Conservation (phyloP, 495 filamentous ascomycete genomes). For the Glonium stellatum region DNA sequence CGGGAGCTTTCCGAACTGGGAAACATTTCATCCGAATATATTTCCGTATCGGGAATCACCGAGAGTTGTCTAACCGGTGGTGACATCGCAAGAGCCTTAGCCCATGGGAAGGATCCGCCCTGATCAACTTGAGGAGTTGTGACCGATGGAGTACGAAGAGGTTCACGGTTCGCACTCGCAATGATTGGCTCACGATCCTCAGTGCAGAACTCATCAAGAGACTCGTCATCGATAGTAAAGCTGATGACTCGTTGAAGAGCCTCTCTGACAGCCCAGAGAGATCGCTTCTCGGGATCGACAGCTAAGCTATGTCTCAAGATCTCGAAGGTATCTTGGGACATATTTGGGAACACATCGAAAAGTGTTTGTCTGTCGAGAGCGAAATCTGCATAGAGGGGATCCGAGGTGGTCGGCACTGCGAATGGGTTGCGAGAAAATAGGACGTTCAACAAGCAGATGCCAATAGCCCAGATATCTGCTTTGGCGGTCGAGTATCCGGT, state of each 20-base stretch:
- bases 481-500: constrained; percentile 86
- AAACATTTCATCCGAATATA: constrained; percentile 83
- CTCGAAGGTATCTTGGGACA: constrained; percentile 96
- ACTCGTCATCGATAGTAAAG: constrained; percentile 92
- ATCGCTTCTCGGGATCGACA: constrained; percentile 84
- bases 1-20: constrained; percentile 61
- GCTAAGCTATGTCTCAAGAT: constrained; percentile 82
- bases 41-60: constrained; percentile 70
- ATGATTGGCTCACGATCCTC: constrained; percentile 64
- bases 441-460: constrained; percentile 91
- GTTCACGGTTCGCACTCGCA: constrained; percentile 85
- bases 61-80: constrained; percentile 77
- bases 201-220: constrained; percentile 88
- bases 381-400: constrained; percentile 87
- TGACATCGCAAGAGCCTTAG: constrained; percentile 76
- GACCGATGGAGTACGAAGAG: constrained; percentile 90
- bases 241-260: constrained; percentile 70
- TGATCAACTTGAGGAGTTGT: constrained; percentile 76
- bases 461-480: constrained; percentile 94
- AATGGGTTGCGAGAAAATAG: constrained; percentile 95
- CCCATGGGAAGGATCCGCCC: constrained; percentile 88
- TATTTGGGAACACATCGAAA: constrained; percentile 96
- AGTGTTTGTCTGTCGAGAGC: constrained; percentile 85
- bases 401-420: constrained; percentile 73
- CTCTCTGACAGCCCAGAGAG: constrained; percentile 65